phyloP scores from a whole-genome alignment of 1,139 yeast species.

The Saccharomyces hybrid region DNA sequence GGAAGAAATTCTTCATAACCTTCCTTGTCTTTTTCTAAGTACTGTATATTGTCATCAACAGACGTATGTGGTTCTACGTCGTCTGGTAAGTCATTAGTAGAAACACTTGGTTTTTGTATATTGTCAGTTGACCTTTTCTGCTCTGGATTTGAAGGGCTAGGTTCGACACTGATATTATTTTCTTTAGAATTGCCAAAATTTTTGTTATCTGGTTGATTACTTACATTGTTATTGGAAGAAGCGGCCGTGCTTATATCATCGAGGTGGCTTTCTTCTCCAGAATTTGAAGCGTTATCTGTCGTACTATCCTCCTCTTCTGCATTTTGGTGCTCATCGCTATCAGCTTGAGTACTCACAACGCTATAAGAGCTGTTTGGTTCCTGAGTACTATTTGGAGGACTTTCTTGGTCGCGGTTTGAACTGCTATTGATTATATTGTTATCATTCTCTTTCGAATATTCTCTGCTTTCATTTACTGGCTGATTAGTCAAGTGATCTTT shows the following conservation, averaged over 20 bases:
- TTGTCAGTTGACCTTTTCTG: not conserved
- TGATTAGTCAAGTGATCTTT: slow-evolving; percentile 7
- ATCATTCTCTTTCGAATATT: not conserved
- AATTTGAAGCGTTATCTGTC: not conserved
- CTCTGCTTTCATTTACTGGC: not conserved
- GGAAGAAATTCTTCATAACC: not conserved
- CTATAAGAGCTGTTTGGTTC: not conserved
- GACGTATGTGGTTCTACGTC: not conserved
- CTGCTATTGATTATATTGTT: not conserved
- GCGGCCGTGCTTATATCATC: not conserved
- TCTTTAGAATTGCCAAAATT: not conserved
- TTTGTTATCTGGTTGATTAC: not conserved
- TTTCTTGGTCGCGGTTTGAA: not conserved
- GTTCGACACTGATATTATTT: not conserved
- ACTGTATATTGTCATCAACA: not conserved
- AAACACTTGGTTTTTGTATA: not conserved
- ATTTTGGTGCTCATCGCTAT: not conserved
- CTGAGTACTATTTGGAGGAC: not conserved
- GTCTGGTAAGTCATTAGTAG: not conserved
- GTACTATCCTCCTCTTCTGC: not conserved
- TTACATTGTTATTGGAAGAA: not conserved
- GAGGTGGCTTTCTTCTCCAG: not conserved
- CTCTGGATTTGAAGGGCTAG: not conserved
- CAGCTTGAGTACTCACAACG: not conserved
- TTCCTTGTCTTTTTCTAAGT: not conserved